phyloP scores from a whole-genome alignment of 208 protist genomes.

The Leishmania gerbilli region DNA sequence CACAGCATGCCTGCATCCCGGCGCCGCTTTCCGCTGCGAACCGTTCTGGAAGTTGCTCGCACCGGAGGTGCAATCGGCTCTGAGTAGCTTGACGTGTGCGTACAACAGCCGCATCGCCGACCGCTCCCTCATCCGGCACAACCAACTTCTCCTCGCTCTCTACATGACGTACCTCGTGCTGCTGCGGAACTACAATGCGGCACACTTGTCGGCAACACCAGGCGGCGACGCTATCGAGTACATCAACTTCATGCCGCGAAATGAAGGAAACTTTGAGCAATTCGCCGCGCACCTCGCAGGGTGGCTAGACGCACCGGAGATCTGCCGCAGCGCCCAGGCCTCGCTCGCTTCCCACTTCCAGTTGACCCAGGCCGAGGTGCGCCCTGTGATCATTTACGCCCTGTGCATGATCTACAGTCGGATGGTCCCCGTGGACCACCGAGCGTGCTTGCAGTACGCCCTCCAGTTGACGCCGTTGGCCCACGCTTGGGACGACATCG shows the following conservation, averaged over 20 bases:
- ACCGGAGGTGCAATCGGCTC: constrained; percentile 18
- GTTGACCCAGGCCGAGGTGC: constrained; percentile 69
- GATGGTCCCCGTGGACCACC: constrained; percentile 80
- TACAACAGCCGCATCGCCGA: constrained; percentile 69
- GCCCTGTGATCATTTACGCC: constrained; percentile 58
- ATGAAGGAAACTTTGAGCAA: constrained; percentile 77
- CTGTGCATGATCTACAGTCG: constrained; percentile 86
- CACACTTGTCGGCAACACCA: constrained; percentile 24
- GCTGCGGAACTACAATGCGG: constrained; percentile 33
- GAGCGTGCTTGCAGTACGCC: constrained; percentile 48
- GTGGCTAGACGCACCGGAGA: constrained; percentile 55
- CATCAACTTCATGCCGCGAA: constrained; percentile 79
- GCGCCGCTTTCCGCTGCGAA: constrained; percentile 42
- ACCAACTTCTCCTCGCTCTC: constrained; percentile 75
- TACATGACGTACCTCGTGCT: constrained; percentile 81
- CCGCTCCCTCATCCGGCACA: constrained; percentile 70
- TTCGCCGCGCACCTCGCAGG: constrained; percentile 59
- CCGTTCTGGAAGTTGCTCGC: constrained; percentile 56
- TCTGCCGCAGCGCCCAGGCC: constrained; percentile 50
- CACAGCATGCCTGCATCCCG: constrained; percentile 65
- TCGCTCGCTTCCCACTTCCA: constrained; percentile 53
- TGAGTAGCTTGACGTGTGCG: constrained; percentile 9
- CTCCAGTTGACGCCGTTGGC: constrained; percentile 63
- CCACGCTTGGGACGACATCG: constrained; percentile 40
- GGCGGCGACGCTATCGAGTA: constrained; percentile 56